Percentiles rank a stretch among this genome's conserved stretches.
These are phyloP conservation scores for Chrysoporthe austroafricana DNA, from an alignment of 2,329 filamentous ascomycete species.

Conservation along the genomic window DNA sequence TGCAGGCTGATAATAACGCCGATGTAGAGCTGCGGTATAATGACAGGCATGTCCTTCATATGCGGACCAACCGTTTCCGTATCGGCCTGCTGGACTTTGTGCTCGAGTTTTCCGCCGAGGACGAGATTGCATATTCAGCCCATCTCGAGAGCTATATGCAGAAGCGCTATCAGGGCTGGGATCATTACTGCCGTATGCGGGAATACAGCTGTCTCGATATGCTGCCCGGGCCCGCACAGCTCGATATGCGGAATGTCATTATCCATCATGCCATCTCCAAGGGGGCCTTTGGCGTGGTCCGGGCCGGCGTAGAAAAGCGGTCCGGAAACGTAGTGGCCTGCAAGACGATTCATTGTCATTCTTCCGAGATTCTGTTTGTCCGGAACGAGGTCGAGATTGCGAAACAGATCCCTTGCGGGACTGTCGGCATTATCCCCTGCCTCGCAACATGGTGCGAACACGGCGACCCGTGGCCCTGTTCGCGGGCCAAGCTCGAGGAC, in stretches of 20 bases:
- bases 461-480: slow-evolving; percentile 15
- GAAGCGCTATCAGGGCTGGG: slow-evolving; percentile 1
- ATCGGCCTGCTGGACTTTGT: slow-evolving; percentile 18
- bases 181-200: not conserved
- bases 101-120: not conserved
- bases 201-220: slow-evolving; percentile 1
- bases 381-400: slow-evolving; percentile 10
- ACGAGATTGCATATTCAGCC: not conserved
- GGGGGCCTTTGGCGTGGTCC: slow-evolving; percentile 27
- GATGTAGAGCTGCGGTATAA: slow-evolving; percentile 6
- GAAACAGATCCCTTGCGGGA: not conserved
- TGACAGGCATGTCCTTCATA: slow-evolving; percentile 6
- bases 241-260: slow-evolving; percentile 12
- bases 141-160: slow-evolving; percentile 3
- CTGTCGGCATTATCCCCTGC: not conserved
- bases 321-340: slow-evolving; percentile 25
- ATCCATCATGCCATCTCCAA: slow-evolving; percentile 24
- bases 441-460: slow-evolving; percentile 4
- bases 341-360: slow-evolving; percentile 20
- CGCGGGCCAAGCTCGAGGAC: not conserved
- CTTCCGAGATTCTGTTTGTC: not conserved
- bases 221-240: not conserved
- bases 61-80: slow-evolving; percentile 11
- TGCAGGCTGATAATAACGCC: not conserved
- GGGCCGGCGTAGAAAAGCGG: slow-evolving; percentile 19